Conservation (phyloP, 805 yeast genomes). For the Candida piceae region DNA sequence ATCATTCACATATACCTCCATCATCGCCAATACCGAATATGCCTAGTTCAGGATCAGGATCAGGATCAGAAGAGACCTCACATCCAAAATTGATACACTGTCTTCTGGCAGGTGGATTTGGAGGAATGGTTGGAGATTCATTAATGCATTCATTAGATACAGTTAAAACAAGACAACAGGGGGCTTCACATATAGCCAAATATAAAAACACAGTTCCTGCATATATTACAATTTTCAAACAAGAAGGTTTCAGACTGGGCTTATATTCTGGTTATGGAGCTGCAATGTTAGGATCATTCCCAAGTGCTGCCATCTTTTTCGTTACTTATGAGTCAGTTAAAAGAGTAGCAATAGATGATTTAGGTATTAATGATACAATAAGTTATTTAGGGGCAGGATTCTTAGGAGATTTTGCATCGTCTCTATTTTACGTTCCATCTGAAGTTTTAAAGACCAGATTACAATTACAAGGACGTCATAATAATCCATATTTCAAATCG, state of each 20-base stretch:
- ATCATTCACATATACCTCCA: neutral
- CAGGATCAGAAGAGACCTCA: constrained; percentile 3
- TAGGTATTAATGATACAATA: constrained; percentile 67
- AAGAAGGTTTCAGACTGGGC: constrained; percentile 84
- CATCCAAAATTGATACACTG: constrained; percentile 49
- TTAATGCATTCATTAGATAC: constrained; percentile 95
- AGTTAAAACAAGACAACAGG: constrained; percentile 95
- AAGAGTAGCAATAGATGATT: constrained; percentile 59
- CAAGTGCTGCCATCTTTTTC: constrained; percentile 92
- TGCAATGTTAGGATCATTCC: constrained; percentile 88
- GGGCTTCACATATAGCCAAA: constrained; percentile 65
- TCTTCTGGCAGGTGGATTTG: constrained; percentile 88
- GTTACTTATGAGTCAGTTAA: constrained; percentile 84
- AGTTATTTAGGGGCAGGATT: constrained; percentile 83
- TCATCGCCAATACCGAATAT: neutral
- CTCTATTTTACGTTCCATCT: constrained; percentile 87
- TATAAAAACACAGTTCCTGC: constrained; percentile 76
- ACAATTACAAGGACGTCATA: constrained; percentile 85
- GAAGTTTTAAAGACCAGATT: constrained; percentile 91
- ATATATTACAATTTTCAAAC: constrained; percentile 62
- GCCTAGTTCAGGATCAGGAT: constrained; percentile 1
- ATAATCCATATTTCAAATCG: constrained; percentile 70
- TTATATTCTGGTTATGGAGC: constrained; percentile 90
- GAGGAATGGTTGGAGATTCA: constrained; percentile 90
- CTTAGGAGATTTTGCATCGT: constrained; percentile 87